phyloP scores from a whole-genome alignment of 139 green algal genomes.

The Trebouxia sp. region DNA sequence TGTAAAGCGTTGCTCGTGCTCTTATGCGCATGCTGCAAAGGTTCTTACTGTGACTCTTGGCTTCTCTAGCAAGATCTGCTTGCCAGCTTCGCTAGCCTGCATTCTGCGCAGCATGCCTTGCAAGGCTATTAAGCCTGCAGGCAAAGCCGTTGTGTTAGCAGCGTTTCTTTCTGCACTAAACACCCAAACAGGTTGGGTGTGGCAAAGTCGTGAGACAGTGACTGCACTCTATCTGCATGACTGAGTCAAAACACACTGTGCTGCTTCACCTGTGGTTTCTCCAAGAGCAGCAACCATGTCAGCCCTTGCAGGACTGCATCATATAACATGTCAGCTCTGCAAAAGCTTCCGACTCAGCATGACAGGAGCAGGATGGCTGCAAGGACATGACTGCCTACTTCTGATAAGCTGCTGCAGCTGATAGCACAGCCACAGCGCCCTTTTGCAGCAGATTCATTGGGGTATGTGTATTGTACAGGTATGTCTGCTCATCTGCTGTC shows the following conservation, averaged over 20 bases:
- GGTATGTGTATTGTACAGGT: slow-evolving; percentile 1
- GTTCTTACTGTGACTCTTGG: slow-evolving; percentile 72
- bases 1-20: background rate
- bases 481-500: background rate
- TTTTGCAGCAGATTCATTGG: slow-evolving; percentile 34
- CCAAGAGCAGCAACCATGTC: slow-evolving; percentile 86
- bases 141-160: background rate
- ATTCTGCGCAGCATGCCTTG: slow-evolving; percentile 73
- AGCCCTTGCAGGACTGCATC: slow-evolving; percentile 36
- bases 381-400: background rate
- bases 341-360: too few species aligned
- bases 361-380: background rate
- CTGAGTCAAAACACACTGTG: too few species aligned
- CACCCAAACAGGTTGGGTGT: too few species aligned
- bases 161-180: too few species aligned
- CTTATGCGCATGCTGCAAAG: background rate
- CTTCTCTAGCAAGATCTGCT: slow-evolving; percentile 70
- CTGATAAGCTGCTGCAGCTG: slow-evolving; percentile 28
- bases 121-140: slow-evolving; percentile 48
- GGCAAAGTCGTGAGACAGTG: too few species aligned
- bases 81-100: slow-evolving; percentile 55
- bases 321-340: background rate
- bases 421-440: slow-evolving; percentile 34
- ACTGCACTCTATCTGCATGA: too few species aligned
- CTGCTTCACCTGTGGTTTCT: slow-evolving; percentile 70